These are phyloP conservation scores for Termitomyces sp. DNA, from an alignment of 768 basidiomycete genomes.

Conservation along the genomic window DNA sequence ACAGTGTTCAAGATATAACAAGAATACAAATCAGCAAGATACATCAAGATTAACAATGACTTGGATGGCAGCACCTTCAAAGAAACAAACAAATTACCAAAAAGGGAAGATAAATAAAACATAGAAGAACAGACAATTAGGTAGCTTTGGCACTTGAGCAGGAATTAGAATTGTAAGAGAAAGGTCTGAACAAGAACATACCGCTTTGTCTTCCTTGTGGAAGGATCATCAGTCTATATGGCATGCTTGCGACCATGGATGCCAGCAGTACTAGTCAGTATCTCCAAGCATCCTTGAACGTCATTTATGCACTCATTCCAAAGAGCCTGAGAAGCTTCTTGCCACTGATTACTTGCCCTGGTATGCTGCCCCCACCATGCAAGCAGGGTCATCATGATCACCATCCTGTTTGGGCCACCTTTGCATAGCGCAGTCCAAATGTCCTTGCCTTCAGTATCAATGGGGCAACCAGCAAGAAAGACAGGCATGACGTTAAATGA, in stretches of 20 bases:
- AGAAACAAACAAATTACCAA: too few relatives aligned
- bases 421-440: conserved; percentile 9
- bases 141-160: too few relatives aligned
- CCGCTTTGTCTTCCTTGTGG: too few relatives aligned
- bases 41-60: too few relatives aligned
- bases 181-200: too few relatives aligned
- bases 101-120: too few relatives aligned
- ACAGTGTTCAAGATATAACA: too few relatives aligned
- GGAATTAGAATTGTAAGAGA: too few relatives aligned
- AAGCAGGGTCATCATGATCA: conserved; percentile 6
- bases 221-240: too few relatives aligned
- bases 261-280: neutral
- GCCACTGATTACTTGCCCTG: neutral
- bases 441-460: neutral
- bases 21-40: too few relatives aligned
- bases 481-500: neutral
- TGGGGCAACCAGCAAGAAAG: neutral
- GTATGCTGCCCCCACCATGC: conserved; percentile 15
- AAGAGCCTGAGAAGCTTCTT: conserved; percentile 2
- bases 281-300: conserved; percentile 3
- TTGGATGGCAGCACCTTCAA: too few relatives aligned
- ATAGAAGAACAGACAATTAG: too few relatives aligned
- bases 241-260: neutral
- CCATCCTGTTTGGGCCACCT: conserved; percentile 14
- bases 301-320: conserved; percentile 10